A percentile compares a stretch with the other conserved stretches of the same genome.
Evolutionary conservation across 495 filamentous ascomycete genomes (phyloP).

Genomic region (Penicillium steckii): DNA sequence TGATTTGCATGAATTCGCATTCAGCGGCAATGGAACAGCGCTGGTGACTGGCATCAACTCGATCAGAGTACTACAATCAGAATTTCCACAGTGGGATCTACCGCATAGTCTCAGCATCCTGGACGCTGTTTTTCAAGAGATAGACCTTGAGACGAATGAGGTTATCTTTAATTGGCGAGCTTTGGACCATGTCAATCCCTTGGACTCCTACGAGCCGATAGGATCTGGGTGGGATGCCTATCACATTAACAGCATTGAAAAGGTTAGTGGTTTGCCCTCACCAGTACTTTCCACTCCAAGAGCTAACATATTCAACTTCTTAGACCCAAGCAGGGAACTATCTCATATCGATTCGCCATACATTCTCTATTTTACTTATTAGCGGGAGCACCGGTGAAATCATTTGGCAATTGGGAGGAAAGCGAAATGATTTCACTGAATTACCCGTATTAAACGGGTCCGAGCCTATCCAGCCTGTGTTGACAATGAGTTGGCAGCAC

Average conservation of each 20-base stretch:
- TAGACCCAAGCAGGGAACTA: conserved; percentile 41
- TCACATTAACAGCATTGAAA: conserved; percentile 26
- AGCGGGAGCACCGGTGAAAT: conserved; percentile 48
- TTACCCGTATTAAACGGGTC: not conserved
- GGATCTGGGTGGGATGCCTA: conserved; percentile 25
- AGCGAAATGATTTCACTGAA: conserved; percentile 16
- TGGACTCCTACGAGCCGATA: conserved; percentile 12
- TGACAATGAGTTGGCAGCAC: conserved; percentile 17
- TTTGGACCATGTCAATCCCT: conserved; percentile 21
- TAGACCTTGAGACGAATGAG: conserved; percentile 32
- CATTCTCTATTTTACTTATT: conserved; percentile 47
- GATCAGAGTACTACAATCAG: conserved; percentile 3
- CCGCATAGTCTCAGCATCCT: conserved; percentile 18
- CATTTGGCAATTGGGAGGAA: conserved; percentile 50
- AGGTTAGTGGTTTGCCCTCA: too few species aligned
- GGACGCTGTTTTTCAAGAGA: conserved; percentile 45
- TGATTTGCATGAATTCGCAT: conserved; percentile 38
- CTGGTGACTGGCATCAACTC: conserved; percentile 46
- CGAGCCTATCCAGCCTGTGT: not conserved
- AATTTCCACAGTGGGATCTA: not conserved
- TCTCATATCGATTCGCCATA: conserved; percentile 51
- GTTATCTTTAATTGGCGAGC: conserved; percentile 34
- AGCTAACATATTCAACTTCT: too few species aligned
- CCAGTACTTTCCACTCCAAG: too few species aligned
- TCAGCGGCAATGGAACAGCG: conserved; percentile 41